Evolutionary conservation across 129 eudicot species (phyloP), one percentile per base, ranked within the genome.

Genomic region (Lactuca saligna): DNA sequence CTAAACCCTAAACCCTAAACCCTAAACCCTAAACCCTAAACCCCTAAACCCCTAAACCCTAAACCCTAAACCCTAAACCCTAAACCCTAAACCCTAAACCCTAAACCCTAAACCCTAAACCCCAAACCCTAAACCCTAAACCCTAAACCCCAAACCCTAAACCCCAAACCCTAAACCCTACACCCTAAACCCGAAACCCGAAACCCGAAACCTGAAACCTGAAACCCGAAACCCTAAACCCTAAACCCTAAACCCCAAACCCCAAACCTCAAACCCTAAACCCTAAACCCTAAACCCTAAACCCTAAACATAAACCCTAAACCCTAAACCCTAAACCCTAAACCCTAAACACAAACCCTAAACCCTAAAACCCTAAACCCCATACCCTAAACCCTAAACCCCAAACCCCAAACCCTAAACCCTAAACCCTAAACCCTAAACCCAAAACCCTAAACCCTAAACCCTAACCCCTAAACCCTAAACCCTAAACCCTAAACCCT

Each of bases 241-340:
- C 11, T 0, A 33, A 33, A 44, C 65, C 65, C 32, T 44, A 60
- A 0, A 0, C 25, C 25, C 1, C 0, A 20, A 20, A 0, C 25
- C 25, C 1, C 0, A 20, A 0, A 0, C 65, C 65, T 44, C 32
- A 60, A 13, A 60, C 65, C 65, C 65, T 33, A 60, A 13, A 33
- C 65, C 64, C 64, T 58, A 58, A 8, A 58, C 63, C 63, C 63
- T 29, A 25, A 8, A 58, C 63, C 63, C 50, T 44, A 44, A 44
- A 44, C 50, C 50, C 50, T 44, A 44, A 44, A 44, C 7, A 9
- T n/a, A n/a, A n/a, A n/a, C n/a, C n/a, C n/a, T n/a, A n/a, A n/a
- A n/a, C n/a, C 20, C n/a, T 20, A 20, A 20, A 20, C 20, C 20
- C 20, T 20, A 20, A 20, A 20, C 20, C 20, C 20, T 20, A 20